phyloP scores from a whole-genome alignment of 2,329 filamentous ascomycete genomes.

The Trichoderma lentiforme region DNA sequence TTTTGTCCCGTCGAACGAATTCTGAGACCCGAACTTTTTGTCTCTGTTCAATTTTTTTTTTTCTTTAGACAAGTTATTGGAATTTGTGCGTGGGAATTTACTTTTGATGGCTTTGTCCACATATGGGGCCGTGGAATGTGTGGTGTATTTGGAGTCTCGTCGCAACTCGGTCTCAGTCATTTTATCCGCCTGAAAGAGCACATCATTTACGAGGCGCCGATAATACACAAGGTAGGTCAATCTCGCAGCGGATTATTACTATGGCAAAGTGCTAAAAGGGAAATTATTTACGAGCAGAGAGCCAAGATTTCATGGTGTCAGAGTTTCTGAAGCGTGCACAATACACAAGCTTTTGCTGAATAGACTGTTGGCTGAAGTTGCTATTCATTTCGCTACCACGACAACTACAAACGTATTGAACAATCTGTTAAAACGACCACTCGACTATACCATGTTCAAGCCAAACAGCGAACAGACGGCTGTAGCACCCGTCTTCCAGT shows the following conservation, averaged over 20 bases:
- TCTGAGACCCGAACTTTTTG: background rate
- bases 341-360: background rate
- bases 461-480: background rate
- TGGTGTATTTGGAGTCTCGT: no score
- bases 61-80: background rate
- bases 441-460: background rate
- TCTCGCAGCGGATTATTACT: no score
- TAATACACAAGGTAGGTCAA: background rate
- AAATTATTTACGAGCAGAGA: no score
- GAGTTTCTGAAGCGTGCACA: background rate
- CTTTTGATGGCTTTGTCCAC: background rate
- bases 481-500: background rate
- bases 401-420: background rate
- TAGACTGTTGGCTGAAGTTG: background rate
- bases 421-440: background rate
- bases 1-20: background rate
- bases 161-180: background rate
- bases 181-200: background rate
- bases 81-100: background rate
- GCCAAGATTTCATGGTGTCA: background rate
- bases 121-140: background rate
- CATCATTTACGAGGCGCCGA: background rate
- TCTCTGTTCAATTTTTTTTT: no score
- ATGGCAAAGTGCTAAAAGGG: no score
- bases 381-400: background rate